phyloP scores from a whole-genome alignment of 345 rosid species.

The Moricandia arvensis region DNA sequence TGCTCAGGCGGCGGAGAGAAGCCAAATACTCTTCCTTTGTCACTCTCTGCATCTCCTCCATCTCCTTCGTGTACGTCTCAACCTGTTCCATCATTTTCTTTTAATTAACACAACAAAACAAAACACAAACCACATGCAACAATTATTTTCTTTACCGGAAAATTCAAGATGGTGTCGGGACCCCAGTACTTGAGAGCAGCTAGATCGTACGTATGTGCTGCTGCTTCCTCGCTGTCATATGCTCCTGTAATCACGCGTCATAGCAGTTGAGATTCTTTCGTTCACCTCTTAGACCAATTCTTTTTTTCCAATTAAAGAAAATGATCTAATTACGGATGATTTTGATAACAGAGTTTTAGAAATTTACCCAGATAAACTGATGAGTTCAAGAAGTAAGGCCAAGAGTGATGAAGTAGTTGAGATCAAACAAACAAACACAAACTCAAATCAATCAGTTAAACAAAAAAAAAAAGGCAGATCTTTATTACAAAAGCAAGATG shows the following conservation, averaged over 20 bases:
- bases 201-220: constrained; percentile 93
- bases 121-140: constrained; percentile 32
- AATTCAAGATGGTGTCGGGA: constrained; percentile 71
- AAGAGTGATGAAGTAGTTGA: no score
- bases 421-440: constrained; percentile 31
- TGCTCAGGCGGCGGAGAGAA: constrained; percentile 75
- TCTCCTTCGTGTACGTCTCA: constrained; percentile 57
- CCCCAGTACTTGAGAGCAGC: constrained; percentile 99
- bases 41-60: constrained; percentile 75
- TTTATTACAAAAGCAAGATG: not conserved
- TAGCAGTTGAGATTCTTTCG: constrained; percentile 30
- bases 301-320: no score
- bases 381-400: no score
- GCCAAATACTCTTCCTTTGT: constrained; percentile 89
- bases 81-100: constrained; percentile 38
- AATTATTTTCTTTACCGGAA: constrained; percentile 68
- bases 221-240: constrained; percentile 86
- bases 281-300: constrained; percentile 32
- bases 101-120: not conserved
- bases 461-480: constrained; percentile 17
- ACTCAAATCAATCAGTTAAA: not conserved
- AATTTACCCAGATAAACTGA: constrained; percentile 88
- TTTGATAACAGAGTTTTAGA: no score
- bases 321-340: no score
- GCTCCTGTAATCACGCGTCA: constrained; percentile 58